Percentiles rank a stretch among this genome's conserved stretches.
Conservation (phyloP, 495 filamentous ascomycete genomes). For the Ascobolus immersus region DNA sequence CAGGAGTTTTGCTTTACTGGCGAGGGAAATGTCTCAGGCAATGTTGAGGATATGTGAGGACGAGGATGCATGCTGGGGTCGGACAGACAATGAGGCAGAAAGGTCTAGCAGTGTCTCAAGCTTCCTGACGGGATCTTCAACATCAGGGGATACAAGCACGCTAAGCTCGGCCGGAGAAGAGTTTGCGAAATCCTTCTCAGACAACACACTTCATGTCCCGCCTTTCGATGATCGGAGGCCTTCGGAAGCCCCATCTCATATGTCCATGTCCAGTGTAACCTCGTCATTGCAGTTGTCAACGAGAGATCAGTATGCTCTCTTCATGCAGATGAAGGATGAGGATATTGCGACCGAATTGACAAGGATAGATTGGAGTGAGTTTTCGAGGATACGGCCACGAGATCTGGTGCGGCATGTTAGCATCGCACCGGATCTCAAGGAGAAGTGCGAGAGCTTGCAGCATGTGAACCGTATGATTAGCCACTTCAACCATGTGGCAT, state of each 20-base stretch:
- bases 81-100: slow-evolving; percentile 32
- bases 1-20: slow-evolving; percentile 53
- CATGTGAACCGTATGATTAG: slow-evolving; percentile 83
- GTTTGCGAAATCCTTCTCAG: neutral
- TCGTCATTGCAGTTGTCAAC: slow-evolving; percentile 10
- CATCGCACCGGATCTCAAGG: slow-evolving; percentile 40
- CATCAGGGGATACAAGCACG: slow-evolving; percentile 5
- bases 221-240: slow-evolving; percentile 19
- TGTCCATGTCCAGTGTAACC: slow-evolving; percentile 17
- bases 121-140: slow-evolving; percentile 20
- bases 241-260: slow-evolving; percentile 22
- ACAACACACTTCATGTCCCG: no score
- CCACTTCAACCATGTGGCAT: slow-evolving; percentile 88
- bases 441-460: slow-evolving; percentile 51
- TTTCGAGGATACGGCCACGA: slow-evolving; percentile 80
- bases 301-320: slow-evolving; percentile 13
- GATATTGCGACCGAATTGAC: slow-evolving; percentile 78
- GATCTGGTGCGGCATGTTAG: slow-evolving; percentile 81
- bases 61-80: slow-evolving; percentile 59
- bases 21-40: slow-evolving; percentile 52
- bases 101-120: slow-evolving; percentile 16
- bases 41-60: slow-evolving; percentile 43
- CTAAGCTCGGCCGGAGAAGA: neutral
- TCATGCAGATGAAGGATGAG: slow-evolving; percentile 25
- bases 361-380: slow-evolving; percentile 90